phyloP scores from a whole-genome alignment of 176 grass and related monocot genomes.

The Poa pratensis region DNA sequence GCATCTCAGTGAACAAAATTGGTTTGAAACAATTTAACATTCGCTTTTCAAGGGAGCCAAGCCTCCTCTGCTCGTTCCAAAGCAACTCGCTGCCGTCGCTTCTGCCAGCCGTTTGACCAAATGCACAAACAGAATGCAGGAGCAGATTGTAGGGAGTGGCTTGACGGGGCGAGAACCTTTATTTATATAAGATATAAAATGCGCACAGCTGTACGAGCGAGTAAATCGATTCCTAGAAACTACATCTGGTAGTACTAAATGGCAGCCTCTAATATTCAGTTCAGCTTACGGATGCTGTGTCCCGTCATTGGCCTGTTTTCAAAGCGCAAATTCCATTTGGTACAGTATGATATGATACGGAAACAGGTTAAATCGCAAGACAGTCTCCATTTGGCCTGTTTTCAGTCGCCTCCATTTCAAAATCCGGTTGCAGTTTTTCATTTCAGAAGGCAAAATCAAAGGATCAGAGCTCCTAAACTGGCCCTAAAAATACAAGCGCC shows the following conservation, averaged over 20 bases:
- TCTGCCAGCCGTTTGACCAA: not conserved
- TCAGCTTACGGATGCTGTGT: not conserved
- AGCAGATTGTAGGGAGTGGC: not conserved
- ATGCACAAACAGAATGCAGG: conserved; percentile 27
- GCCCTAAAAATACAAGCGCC: not conserved
- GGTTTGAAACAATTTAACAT: not conserved
- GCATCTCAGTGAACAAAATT: not conserved
- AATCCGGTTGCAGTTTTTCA: not conserved
- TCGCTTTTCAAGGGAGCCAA: not conserved
- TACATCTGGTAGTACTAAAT: conserved; percentile 1
- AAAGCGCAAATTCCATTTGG: not conserved
- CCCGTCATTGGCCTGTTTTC: not conserved
- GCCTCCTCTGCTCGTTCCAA: not conserved
- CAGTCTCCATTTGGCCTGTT: too few relatives aligned
- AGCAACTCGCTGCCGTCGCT: not conserved
- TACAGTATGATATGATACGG: not conserved
- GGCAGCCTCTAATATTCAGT: not conserved
- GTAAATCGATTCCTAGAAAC: not conserved
- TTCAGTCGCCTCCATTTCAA: not conserved
- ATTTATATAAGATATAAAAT: not conserved
- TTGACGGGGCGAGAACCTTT: not conserved
- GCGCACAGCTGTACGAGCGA: not conserved
- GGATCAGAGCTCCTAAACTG: not conserved
- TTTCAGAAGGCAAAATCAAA: not conserved
- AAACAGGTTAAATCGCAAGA: not conserved